Percentiles rank a stretch among this genome's conserved stretches.
phyloP scores from a whole-genome alignment of 2,329 filamentous ascomycete species.

The Monosporascus sp. region DNA sequence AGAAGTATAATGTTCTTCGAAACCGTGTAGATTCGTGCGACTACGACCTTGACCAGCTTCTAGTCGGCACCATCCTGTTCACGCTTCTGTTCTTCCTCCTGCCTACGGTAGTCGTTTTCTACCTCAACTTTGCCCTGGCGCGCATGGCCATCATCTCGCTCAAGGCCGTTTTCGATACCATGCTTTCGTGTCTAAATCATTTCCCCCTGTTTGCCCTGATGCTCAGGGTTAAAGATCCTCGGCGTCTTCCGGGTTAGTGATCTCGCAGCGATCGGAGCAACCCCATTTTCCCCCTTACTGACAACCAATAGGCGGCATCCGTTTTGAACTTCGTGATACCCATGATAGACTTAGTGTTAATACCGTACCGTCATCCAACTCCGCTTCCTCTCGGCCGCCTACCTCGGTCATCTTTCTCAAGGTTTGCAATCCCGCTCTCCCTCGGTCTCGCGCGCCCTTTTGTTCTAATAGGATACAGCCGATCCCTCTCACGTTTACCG shows the following conservation, averaged over 20 bases:
- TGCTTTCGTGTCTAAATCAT: conserved; percentile 91
- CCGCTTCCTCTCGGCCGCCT: conserved; percentile 38
- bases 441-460: neutral
- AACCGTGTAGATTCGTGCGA: conserved; percentile 98
- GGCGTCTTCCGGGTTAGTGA: conserved; percentile 70
- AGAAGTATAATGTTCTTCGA: conserved; percentile 93
- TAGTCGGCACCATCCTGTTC: conserved; percentile 94
- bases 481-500: conserved; percentile 81
- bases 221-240: conserved; percentile 89
- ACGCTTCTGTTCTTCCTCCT: conserved; percentile 91
- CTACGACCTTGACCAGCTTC: conserved; percentile 93
- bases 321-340: conserved; percentile 82
- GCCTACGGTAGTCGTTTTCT: conserved; percentile 93
- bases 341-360: conserved; percentile 41
- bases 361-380: conserved; percentile 17
- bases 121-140: conserved; percentile 89
- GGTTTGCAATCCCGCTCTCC: conserved; percentile 40
- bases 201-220: conserved; percentile 97
- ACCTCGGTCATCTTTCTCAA: conserved; percentile 84
- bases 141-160: conserved; percentile 92
- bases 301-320: conserved; percentile 62
- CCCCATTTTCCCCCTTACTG: conserved; percentile 12
- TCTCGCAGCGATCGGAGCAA: neutral
- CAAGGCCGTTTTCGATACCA: conserved; percentile 86
- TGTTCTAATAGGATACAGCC: conserved; percentile 47